Percentiles rank a stretch among this genome's conserved stretches.
Evolutionary conservation across 2,329 filamentous ascomycete genomes (phyloP).

Genomic region (Cadophora sp.): DNA sequence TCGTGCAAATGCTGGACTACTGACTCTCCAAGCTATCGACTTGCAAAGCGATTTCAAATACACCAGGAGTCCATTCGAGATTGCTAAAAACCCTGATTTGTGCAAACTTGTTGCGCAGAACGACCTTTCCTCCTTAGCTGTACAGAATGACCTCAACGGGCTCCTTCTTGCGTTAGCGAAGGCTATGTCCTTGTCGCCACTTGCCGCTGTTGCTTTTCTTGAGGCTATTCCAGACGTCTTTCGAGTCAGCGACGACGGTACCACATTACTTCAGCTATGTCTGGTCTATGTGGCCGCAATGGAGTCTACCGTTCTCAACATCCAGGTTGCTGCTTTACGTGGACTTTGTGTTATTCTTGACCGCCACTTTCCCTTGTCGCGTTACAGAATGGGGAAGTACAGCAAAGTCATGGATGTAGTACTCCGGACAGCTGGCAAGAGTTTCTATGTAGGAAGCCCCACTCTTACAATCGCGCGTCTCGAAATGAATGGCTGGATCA

Average conservation of each 20-base stretch:
- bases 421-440: background rate
- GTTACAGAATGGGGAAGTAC: background rate
- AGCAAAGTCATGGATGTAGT: background rate
- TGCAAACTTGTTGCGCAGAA: background rate
- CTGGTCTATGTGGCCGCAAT: background rate
- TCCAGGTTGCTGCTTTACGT: conserved; percentile 13
- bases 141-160: background rate
- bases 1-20: background rate
- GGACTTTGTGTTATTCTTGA: conserved; percentile 11
- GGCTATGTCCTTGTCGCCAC: background rate
- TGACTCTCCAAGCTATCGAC: background rate
- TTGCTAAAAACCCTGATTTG: background rate
- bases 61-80: background rate
- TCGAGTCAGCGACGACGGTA: background rate
- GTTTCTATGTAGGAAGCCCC: background rate
- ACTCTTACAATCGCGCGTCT: background rate
- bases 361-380: background rate
- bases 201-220: background rate
- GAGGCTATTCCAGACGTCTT: background rate
- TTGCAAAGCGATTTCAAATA: background rate
- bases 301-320: background rate
- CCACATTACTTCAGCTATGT: background rate
- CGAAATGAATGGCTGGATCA: background rate
- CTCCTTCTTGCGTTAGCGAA: background rate
- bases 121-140: background rate